A percentile compares a stretch with the other conserved stretches of the same genome.
Evolutionary conservation across 177 flowering plant species (phyloP).

Genomic region (Vitis hybrid): DNA sequence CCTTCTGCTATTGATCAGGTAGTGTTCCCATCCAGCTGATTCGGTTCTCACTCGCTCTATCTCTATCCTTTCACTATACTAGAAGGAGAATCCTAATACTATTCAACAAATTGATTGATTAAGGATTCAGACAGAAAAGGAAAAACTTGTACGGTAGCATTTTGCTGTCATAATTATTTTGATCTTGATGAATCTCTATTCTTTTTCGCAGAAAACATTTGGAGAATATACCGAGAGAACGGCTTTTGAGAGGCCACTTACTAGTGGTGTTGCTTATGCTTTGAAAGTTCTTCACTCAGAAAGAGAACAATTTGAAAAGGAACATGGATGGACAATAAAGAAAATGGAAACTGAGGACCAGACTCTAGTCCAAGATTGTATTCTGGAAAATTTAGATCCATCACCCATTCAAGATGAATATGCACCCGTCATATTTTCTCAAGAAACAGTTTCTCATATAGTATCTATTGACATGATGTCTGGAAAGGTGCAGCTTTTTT

Average conservation of each 20-base stretch:
- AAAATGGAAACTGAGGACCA: slow-evolving; percentile 88
- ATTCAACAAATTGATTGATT: background rate
- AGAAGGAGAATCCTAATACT: too few relatives aligned
- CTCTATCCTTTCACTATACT: too few relatives aligned
- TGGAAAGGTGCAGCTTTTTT: slow-evolving; percentile 60
- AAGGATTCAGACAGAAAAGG: background rate
- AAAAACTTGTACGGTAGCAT: background rate
- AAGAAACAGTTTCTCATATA: slow-evolving; percentile 90
- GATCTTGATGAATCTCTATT: slow-evolving; percentile 7
- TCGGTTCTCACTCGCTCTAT: background rate
- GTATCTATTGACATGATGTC: slow-evolving; percentile 99
- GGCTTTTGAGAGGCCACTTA: slow-evolving; percentile 94
- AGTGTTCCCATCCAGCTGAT: background rate
- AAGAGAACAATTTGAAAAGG: slow-evolving; percentile 79
- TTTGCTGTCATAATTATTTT: background rate
- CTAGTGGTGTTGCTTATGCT: slow-evolving; percentile 98
- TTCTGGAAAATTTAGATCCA: slow-evolving; percentile 69
- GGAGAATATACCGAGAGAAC: slow-evolving; percentile 91
- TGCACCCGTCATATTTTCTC: slow-evolving; percentile 93
- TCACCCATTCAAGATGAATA: slow-evolving; percentile 89
- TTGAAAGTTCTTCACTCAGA: slow-evolving; percentile 76
- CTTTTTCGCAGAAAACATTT: slow-evolving; percentile 77
- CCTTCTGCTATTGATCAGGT: slow-evolving; percentile 96
- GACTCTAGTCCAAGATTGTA: slow-evolving; percentile 71
- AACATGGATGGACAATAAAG: slow-evolving; percentile 86